These are phyloP conservation scores for Boletus pseudo-olivaceus DNA, from an alignment of 768 basidiomycete genomes.

Conservation along the genomic window DNA sequence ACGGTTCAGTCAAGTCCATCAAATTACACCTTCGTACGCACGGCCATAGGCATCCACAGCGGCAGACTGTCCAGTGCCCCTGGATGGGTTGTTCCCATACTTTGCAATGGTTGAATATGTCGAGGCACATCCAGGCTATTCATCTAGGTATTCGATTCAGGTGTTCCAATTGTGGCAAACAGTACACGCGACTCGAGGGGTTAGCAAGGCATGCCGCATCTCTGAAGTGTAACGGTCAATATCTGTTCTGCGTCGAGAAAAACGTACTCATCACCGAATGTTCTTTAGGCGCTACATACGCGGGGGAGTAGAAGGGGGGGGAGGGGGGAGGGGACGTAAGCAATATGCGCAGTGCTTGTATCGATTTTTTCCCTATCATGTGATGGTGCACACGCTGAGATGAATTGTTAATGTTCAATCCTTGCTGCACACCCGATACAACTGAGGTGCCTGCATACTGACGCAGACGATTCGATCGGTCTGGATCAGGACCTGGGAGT, in stretches of 20 bases:
- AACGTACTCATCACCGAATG: not conserved
- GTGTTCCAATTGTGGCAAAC: constrained; percentile 3
- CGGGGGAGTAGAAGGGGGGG: too few species aligned
- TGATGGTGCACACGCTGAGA: not conserved
- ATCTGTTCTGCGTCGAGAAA: not conserved
- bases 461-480: not conserved
- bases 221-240: constrained; percentile 1
- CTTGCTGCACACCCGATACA: not conserved
- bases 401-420: not conserved
- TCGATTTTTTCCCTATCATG: not conserved
- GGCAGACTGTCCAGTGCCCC: not conserved
- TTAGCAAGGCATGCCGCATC: constrained; percentile 1
- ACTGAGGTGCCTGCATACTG: not conserved
- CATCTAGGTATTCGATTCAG: constrained; percentile 2
- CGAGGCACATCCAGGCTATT: constrained; percentile 4
- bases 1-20: not conserved
- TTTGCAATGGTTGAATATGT: constrained; percentile 4
- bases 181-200: constrained; percentile 3
- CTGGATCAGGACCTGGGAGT: not conserved
- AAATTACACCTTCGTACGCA: constrained; percentile 10
- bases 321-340: too few species aligned
- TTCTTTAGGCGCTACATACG: not conserved
- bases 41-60: constrained; percentile 2
- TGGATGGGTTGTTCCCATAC: constrained; percentile 8
- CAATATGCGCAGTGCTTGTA: too few species aligned